A percentile compares a stretch with the other conserved stretches of the same genome.
These are phyloP conservation scores for Osmanthus fragrans DNA, from an alignment of 257 asterid genomes.

Conservation along the genomic window DNA sequence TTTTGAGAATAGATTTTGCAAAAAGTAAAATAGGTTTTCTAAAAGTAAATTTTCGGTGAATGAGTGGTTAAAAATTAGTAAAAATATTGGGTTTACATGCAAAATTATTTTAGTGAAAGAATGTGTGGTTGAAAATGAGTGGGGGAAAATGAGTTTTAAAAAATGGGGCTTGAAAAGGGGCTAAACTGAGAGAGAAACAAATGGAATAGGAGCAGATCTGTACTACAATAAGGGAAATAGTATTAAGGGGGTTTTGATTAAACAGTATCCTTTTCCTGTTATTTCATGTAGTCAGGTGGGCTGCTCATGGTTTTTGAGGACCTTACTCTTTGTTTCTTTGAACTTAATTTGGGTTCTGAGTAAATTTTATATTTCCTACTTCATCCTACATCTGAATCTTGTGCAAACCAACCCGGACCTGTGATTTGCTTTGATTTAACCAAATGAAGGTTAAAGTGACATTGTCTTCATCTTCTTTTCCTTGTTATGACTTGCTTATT, in stretches of 20 bases:
- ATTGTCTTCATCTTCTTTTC: too few relatives aligned
- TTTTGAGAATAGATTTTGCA: too few relatives aligned
- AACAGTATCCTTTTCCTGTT: background rate
- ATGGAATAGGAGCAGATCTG: background rate
- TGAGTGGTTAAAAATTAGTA: too few relatives aligned
- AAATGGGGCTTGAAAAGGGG: slow-evolving; percentile 7
- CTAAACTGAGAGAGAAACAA: background rate
- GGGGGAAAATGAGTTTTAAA: too few relatives aligned
- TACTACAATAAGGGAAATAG: background rate
- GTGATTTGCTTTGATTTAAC: background rate
- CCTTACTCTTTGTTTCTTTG: background rate
- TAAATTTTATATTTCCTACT: background rate
- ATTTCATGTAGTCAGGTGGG: background rate
- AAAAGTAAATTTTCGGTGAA: too few relatives aligned
- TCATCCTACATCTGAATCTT: background rate
- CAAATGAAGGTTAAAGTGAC: background rate
- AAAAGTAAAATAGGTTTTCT: too few relatives aligned
- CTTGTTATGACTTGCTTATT: background rate
- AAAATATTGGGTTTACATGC: too few relatives aligned
- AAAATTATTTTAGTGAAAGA: too few relatives aligned
- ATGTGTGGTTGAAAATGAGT: too few relatives aligned
- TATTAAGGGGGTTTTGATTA: background rate
- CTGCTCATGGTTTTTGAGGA: background rate
- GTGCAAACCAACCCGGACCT: background rate
- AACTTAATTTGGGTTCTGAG: background rate